Conservation (phyloP, 2,329 filamentous ascomycete genomes). For the Alternaria sp. region DNA sequence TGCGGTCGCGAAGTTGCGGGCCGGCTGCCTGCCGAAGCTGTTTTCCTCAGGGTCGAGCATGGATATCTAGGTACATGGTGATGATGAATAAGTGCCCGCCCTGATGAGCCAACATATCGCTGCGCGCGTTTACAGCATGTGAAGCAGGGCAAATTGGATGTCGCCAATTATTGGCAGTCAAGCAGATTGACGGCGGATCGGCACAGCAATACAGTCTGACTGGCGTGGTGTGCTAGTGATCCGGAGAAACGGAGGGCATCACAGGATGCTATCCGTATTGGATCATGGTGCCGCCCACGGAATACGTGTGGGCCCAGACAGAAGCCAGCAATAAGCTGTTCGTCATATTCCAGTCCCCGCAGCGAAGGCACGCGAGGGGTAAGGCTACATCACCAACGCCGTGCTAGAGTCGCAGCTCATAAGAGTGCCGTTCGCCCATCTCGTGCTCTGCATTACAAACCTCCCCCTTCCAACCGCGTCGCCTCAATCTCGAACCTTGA, state of each 20-base stretch:
- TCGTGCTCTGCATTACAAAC: constrained; percentile 2
- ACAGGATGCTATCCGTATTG: constrained; percentile 22
- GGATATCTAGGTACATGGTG: not conserved
- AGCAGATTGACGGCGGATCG: constrained; percentile 9
- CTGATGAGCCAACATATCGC: not conserved
- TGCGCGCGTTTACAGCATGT: not conserved
- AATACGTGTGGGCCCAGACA: constrained; percentile 37
- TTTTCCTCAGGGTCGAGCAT: not conserved
- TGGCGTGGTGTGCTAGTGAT: constrained; percentile 25
- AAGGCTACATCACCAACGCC: constrained; percentile 18
- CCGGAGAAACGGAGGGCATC: constrained; percentile 35
- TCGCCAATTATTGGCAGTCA: not conserved
- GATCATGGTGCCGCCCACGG: constrained; percentile 21
- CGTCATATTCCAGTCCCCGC: constrained; percentile 46
- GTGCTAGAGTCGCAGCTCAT: constrained; percentile 13
- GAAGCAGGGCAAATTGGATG: not conserved
- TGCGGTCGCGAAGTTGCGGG: not conserved
- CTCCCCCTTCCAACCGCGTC: not conserved
- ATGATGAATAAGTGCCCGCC: constrained; percentile 6
- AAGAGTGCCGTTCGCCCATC: constrained; percentile 30
- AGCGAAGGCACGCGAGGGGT: constrained; percentile 36
- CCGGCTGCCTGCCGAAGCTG: constrained; percentile 3
- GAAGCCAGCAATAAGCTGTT: constrained; percentile 27
- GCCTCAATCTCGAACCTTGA: not conserved
- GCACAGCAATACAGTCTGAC: constrained; percentile 6